Evolutionary conservation across 2,329 filamentous ascomycete genomes (phyloP), one percentile per base, ranked within the genome.

Genomic region (Colletotrichum musicola): DNA sequence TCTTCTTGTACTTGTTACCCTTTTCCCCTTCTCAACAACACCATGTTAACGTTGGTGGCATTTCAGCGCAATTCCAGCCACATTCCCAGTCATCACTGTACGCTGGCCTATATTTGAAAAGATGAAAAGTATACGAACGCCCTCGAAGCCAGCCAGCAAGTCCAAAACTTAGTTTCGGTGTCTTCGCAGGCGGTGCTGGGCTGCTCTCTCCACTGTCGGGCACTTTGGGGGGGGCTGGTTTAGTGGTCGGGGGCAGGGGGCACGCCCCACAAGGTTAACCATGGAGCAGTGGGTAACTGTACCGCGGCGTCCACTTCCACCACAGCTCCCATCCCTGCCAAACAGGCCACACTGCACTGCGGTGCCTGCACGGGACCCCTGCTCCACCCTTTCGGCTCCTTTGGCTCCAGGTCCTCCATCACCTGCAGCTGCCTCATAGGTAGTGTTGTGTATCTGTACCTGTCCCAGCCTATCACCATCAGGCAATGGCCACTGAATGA

Each of bases 181-280:
- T 35, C 54, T 44, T 57, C 22, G 54, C 18, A 42, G 57, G 63
- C 63, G 22, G 57, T 62, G 56, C 20, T 50, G 18, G 27, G 47
- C 47, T 60, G n/a, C 16, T 44, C 20, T 63, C 58, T 65, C 65
- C 55, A 68, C 42, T 20, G 22, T 61, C 55, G 62, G 62, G 65
- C 65, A 56, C 62, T 51, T 68, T 44, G 25, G 18, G 38, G 56
- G 54, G 47, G 35, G 58, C 38, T 30, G n/a, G n/a, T 13, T 46
- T 14, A 10, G 30, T 35, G 30, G 30, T 35, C 40, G 16, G n/a
- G 20, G 18, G 40, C 20, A 40, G 25, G 16, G 46, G 60, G 50
- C 27, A 18, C 13, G 56, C 50, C 65, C 66, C 61, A 44, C 62
- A 66, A 59, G 55, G 55, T 62, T 53, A 62, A 54, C 47, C 46